Base-by-base conservation (phyloP, 805 yeast species). In the Lachancea waltii region DNA sequence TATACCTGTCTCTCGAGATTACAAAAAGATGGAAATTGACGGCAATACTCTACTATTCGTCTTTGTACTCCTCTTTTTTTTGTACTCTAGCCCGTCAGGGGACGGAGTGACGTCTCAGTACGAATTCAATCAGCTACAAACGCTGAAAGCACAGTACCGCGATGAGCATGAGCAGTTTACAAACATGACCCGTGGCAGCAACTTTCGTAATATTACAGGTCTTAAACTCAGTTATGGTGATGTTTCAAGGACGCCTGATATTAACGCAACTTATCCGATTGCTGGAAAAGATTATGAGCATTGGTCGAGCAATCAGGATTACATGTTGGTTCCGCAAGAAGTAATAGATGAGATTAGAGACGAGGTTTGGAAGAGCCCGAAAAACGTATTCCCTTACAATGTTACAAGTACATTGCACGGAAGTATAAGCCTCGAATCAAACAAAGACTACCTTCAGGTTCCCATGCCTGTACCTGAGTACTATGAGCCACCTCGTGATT, bases 161-260 rank as follows among this genome's bases (percentile, higher is more conserved):
- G 47, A 47, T 46, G 68, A 54, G 35, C 52, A 57, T 48, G 45
- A 56, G 2, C 51, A 57, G 1, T 56, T 80, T 23, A 47, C 45
- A 10, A 62, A 67, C 26, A 55, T 73, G 30, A 66, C 71, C 1
- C 79, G 70, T 54, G 38, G 53, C 14, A 43, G 60, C 3, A 85
- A 84, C 5, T 79, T 78, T 53, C 82, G 83, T 1, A 81, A 83
- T 49, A 56, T 85, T 11, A 81, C 92, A 0, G 95, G 95, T 3
- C 74, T 80, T 41, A 70, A 68, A 49, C 58, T 80, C 23, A 75
- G 85, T 21, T 85, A 83, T 48, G 64, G 68, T 7, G 94, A 81
- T 57, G 69, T 67, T 11, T 15, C 70, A 1, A 55, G 63, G 4
- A 72, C 72, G 9, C 60, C 68, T 34, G 65, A 66, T 19, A 64